These are phyloP conservation scores for Furcasterigmium sp. DNA, from an alignment of 2,329 filamentous ascomycete genomes.

Conservation along the genomic window DNA sequence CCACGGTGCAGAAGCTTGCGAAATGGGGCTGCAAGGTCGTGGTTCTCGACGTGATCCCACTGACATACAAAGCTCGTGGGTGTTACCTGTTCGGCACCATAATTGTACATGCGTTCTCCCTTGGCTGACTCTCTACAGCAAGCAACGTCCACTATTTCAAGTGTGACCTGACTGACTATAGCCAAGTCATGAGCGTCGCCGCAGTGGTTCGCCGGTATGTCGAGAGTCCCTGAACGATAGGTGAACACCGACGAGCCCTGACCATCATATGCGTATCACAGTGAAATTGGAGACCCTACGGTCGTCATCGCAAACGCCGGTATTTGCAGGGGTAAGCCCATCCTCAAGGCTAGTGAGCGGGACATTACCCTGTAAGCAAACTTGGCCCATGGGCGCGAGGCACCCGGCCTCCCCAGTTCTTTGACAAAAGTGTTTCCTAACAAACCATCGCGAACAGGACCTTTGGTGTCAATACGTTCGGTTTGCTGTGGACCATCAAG, in stretches of 20 bases:
- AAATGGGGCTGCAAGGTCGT: slow-evolving; percentile 48
- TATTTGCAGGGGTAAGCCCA: slow-evolving; percentile 42
- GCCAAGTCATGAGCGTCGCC: slow-evolving; percentile 35
- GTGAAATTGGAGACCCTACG: slow-evolving; percentile 46
- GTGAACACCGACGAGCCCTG: no score
- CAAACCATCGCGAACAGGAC: slow-evolving; percentile 21
- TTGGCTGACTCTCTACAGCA: slow-evolving; percentile 5
- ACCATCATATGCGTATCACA: no score
- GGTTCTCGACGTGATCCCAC: slow-evolving; percentile 48
- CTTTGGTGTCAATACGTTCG: slow-evolving; percentile 53
- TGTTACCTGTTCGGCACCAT: background rate
- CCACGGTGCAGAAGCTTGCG: slow-evolving; percentile 46
- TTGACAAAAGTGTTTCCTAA: background rate
- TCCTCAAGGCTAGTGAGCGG: slow-evolving; percentile 40
- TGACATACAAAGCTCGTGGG: slow-evolving; percentile 35
- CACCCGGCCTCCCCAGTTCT: background rate
- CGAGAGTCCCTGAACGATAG: no score
- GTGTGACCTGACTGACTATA: slow-evolving; percentile 47
- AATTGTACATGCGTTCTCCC: no score
- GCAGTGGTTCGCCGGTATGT: slow-evolving; percentile 26
- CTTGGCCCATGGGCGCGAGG: no score
- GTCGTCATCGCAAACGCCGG: slow-evolving; percentile 51
- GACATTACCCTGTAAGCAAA: slow-evolving; percentile 29
- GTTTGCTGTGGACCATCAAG: slow-evolving; percentile 51
- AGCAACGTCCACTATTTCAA: slow-evolving; percentile 44